These are phyloP conservation scores for Ceratobasidium papillatum DNA, from an alignment of 1,284 basidiomycete genomes.

Conservation along the genomic window DNA sequence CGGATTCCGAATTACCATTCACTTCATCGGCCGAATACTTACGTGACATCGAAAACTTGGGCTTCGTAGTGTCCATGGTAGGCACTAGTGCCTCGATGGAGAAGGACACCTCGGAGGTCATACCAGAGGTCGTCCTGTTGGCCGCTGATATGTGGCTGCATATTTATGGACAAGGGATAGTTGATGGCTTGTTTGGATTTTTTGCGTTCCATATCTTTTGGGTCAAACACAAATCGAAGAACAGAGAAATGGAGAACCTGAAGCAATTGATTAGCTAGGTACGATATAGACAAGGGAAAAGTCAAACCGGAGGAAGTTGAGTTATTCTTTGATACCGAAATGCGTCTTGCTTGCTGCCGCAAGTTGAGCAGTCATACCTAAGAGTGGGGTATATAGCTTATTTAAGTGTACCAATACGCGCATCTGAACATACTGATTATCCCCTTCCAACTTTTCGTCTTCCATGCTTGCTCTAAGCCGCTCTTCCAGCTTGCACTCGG, in stretches of 20 bases:
- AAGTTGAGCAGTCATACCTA: slow-evolving; percentile 81
- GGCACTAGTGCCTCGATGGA: slow-evolving; percentile 87
- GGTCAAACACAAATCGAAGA: slow-evolving; percentile 87
- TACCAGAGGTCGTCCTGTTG: slow-evolving; percentile 56
- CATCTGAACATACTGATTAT: slow-evolving; percentile 76
- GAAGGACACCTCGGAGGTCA: slow-evolving; percentile 80
- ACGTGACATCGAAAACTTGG: slow-evolving; percentile 83
- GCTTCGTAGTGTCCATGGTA: slow-evolving; percentile 94
- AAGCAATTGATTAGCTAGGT: not conserved
- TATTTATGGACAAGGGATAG: slow-evolving; percentile 79
- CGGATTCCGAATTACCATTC: not conserved
- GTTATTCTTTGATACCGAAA: slow-evolving; percentile 74
- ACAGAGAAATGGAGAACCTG: slow-evolving; percentile 81
- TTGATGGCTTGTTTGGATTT: slow-evolving; percentile 81
- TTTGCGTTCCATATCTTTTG: slow-evolving; percentile 76
- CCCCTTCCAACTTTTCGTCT: slow-evolving; percentile 76
- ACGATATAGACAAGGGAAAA: not conserved
- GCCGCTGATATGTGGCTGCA: slow-evolving; percentile 66
- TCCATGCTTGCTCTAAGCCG: slow-evolving; percentile 68
- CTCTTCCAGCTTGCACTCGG: slow-evolving; percentile 74
- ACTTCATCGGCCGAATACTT: slow-evolving; percentile 48
- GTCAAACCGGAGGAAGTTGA: slow-evolving; percentile 73
- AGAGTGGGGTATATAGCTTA: not conserved
- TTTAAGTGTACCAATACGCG: slow-evolving; percentile 14
- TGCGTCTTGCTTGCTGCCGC: slow-evolving; percentile 76